Percentiles rank a stretch among this genome's conserved stretches.
phyloP scores from a whole-genome alignment of 2,329 filamentous ascomycete genomes.

The Botryosphaeria agaves region DNA sequence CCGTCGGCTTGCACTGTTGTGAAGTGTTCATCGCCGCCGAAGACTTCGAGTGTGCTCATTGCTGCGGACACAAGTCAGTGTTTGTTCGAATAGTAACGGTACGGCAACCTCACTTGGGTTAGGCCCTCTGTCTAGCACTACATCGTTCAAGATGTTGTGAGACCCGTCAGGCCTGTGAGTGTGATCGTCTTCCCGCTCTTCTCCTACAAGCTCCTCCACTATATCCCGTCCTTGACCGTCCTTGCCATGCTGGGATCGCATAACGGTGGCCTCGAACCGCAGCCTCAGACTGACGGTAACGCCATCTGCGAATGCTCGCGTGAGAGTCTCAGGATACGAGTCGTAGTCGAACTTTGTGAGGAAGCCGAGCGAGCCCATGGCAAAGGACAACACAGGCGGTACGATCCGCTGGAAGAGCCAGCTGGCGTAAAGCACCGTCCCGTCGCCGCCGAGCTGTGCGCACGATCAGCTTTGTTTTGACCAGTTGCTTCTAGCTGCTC shows the following conservation, averaged over 20 bases:
- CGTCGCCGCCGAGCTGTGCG: conserved; percentile 66
- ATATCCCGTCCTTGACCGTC: conserved; percentile 40
- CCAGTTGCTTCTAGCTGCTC: too few species aligned
- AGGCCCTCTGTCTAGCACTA: conserved; percentile 88
- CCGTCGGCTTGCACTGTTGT: conserved; percentile 88
- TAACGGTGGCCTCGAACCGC: conserved; percentile 84
- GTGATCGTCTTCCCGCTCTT: conserved; percentile 65
- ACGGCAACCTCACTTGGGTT: conserved; percentile 48
- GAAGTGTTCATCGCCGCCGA: conserved; percentile 89
- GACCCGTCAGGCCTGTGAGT: conserved; percentile 76
- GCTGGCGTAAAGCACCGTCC: conserved; percentile 90
- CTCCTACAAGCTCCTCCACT: conserved; percentile 78
- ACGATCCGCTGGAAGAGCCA: conserved; percentile 96
- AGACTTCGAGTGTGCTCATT: conserved; percentile 83
- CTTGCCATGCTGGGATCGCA: conserved; percentile 50
- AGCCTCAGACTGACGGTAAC: conserved; percentile 77
- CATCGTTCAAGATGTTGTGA: conserved; percentile 85
- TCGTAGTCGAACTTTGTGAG: conserved; percentile 92
- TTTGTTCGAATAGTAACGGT: background rate
- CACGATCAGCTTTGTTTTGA: too few species aligned
- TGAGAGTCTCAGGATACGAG: conserved; percentile 50
- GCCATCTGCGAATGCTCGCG: conserved; percentile 58
- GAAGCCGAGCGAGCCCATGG: conserved; percentile 82
- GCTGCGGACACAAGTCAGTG: conserved; percentile 29
- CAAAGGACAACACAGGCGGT: conserved; percentile 81